Evolutionary conservation across 768 basidiomycete genomes (phyloP).

Genomic region (Lyophyllum shimeji): DNA sequence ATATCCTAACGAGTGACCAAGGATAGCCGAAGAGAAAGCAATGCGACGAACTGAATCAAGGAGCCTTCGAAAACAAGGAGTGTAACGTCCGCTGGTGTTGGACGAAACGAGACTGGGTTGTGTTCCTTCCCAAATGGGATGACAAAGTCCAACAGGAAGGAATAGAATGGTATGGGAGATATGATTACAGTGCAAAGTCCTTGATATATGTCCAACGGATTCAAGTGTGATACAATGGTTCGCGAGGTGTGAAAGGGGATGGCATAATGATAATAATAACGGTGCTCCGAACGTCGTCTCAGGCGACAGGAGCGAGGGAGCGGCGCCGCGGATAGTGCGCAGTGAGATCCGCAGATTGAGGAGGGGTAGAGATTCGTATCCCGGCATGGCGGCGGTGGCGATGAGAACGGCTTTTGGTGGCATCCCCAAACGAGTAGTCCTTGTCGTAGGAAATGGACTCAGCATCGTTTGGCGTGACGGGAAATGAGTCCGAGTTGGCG

Average conservation of each 20-base stretch:
- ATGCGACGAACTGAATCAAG: neutral
- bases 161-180: constrained; percentile 9
- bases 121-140: constrained; percentile 2
- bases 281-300: constrained; percentile 5
- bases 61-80: neutral
- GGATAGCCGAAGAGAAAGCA: constrained; percentile 2
- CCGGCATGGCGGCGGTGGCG: constrained; percentile 39
- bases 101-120: constrained; percentile 1
- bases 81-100: neutral
- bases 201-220: constrained; percentile 6
- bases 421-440: constrained; percentile 23
- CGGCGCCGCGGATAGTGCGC: constrained; percentile 29
- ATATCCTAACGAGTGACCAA: constrained; percentile 1
- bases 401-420: constrained; percentile 28
- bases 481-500: constrained; percentile 41
- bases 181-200: constrained; percentile 21
- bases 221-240: constrained; percentile 12
- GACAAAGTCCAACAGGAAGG: neutral
- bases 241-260: neutral
- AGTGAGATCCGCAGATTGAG: constrained; percentile 30
- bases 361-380: constrained; percentile 44
- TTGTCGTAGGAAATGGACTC: constrained; percentile 24
- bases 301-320: constrained; percentile 27
- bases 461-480: constrained; percentile 37
- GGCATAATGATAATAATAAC: neutral